A percentile compares a stretch with the other conserved stretches of the same genome.
Conservation (phyloP, 805 yeast genomes). For the Zygosaccharomyces rouxii region DNA sequence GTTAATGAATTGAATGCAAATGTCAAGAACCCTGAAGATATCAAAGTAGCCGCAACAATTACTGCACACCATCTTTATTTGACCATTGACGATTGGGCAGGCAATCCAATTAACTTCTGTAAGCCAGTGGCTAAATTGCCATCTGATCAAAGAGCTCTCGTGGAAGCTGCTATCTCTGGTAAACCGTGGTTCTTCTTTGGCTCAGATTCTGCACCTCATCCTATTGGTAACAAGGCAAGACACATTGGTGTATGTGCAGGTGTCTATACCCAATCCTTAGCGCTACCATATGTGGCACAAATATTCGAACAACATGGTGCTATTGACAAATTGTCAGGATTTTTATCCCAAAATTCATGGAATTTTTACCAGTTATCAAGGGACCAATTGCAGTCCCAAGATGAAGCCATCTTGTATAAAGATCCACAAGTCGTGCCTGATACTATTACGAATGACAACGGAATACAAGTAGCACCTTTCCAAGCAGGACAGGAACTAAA, state of each 20-base stretch:
- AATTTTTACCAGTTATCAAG: slow-evolving; percentile 59
- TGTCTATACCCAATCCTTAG: slow-evolving; percentile 85
- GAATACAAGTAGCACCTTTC: slow-evolving; percentile 72
- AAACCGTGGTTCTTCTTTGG: slow-evolving; percentile 93
- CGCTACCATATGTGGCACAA: slow-evolving; percentile 79
- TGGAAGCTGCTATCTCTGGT: slow-evolving; percentile 87
- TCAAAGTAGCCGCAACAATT: slow-evolving; percentile 82
- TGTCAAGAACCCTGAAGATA: slow-evolving; percentile 34
- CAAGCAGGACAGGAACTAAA: slow-evolving; percentile 68
- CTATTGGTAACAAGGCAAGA: slow-evolving; percentile 68
- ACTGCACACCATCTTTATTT: slow-evolving; percentile 92
- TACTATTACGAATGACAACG: slow-evolving; percentile 41
- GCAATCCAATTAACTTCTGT: slow-evolving; percentile 90
- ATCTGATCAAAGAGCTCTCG: slow-evolving; percentile 70
- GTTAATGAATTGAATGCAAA: slow-evolving; percentile 58
- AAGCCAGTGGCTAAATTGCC: slow-evolving; percentile 97
- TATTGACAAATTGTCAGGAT: slow-evolving; percentile 61
- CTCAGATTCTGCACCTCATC: slow-evolving; percentile 98
- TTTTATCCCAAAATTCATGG: slow-evolving; percentile 73
- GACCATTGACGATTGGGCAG: slow-evolving; percentile 95
- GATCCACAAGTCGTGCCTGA: slow-evolving; percentile 57
- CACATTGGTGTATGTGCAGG: slow-evolving; percentile 95
- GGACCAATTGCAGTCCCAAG: slow-evolving; percentile 41
- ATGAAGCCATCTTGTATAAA: slow-evolving; percentile 53
- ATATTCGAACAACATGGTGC: slow-evolving; percentile 65